Evolutionary conservation across 1,284 basidiomycete genomes (phyloP).

Genomic region (Fistulinella staudtii): DNA sequence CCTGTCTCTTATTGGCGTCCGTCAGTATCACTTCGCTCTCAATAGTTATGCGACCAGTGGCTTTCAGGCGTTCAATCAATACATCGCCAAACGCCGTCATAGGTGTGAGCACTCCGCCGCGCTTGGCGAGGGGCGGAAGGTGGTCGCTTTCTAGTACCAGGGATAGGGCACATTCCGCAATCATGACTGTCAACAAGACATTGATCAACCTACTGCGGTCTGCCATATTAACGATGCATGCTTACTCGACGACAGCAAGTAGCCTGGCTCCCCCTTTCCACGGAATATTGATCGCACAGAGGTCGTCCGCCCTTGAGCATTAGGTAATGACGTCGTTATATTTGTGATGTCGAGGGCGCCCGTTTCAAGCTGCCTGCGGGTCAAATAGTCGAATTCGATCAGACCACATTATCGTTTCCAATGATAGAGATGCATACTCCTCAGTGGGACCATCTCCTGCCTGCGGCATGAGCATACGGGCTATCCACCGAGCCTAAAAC

Average conservation of each 20-base stretch:
- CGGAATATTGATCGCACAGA: slow-evolving; percentile 57
- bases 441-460: slow-evolving; percentile 63
- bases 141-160: slow-evolving; percentile 50
- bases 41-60: slow-evolving; percentile 52
- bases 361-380: slow-evolving; percentile 48
- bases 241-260: slow-evolving; percentile 63
- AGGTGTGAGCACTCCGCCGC: slow-evolving; percentile 78
- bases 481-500: slow-evolving; percentile 51
- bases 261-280: slow-evolving; percentile 79
- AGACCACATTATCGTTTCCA: slow-evolving; percentile 1
- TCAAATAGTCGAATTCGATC: slow-evolving; percentile 3
- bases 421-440: slow-evolving; percentile 37
- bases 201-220: slow-evolving; percentile 5
- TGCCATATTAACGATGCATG: slow-evolving; percentile 1
- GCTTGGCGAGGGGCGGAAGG: slow-evolving; percentile 52
- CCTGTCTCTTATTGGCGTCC: slow-evolving; percentile 10
- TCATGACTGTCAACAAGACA: slow-evolving; percentile 51
- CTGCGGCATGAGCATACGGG: slow-evolving; percentile 40
- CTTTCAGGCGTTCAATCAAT: slow-evolving; percentile 60
- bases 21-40: slow-evolving; percentile 43
- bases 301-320: slow-evolving; percentile 42
- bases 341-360: slow-evolving; percentile 60
- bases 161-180: slow-evolving; percentile 71
- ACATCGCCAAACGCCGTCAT: slow-evolving; percentile 73
- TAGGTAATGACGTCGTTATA: slow-evolving; percentile 45